Evolutionary conservation across 352 stramenopile genomes (phyloP), one percentile per base, ranked within the genome.

Genomic region (Pythium brachiatum): DNA sequence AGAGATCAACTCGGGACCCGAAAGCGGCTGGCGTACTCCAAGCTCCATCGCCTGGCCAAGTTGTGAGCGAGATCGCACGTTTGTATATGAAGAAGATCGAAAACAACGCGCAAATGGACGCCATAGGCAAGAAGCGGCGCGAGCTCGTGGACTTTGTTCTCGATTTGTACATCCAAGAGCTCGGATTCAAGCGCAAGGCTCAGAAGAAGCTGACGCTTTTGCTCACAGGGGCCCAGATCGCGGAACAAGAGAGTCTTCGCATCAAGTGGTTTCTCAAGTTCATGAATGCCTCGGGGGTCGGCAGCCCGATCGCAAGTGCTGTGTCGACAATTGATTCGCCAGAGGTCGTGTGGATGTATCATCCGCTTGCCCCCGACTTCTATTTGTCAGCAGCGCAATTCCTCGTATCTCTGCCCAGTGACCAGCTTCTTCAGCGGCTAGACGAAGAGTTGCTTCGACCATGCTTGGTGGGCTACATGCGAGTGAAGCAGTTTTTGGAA

Each of bases 251-350:
- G 44, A 76, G 61, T 48, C 60, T 82, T 21, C 70, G 79, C 4
- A 72, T 88, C 47, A 88, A 88, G 50, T 90, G 81, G 81, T 89
- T 90, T 60, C 48, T 80, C 27, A 67, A 73, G 13, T 87, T 90
- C 21, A 62, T 83, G 66, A 83, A 85, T 34, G 66, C 64, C 0
- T 64, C 29, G 12, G 38, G 25, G 18, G 26, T 53, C 2, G 54
- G 52, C 15, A 46, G 51, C 5, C n/a, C 55, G n/a, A 47, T 39
- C 1, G n/a, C 39, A 1, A 48, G n/a, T 26, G 9, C 36, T 3
- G 21, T 36, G 1, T 47, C 25, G 3, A 21, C 44, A 20, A 32
- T 36, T 6, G 50, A 56, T 0, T 7, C 56, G 9, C 2, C n/a
- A n/a, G 62, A 69, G 5, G 9, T 52, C 15, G 9, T 41, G 58